phyloP scores from a whole-genome alignment of 2,329 filamentous ascomycete genomes.

The Beauveria varroae region DNA sequence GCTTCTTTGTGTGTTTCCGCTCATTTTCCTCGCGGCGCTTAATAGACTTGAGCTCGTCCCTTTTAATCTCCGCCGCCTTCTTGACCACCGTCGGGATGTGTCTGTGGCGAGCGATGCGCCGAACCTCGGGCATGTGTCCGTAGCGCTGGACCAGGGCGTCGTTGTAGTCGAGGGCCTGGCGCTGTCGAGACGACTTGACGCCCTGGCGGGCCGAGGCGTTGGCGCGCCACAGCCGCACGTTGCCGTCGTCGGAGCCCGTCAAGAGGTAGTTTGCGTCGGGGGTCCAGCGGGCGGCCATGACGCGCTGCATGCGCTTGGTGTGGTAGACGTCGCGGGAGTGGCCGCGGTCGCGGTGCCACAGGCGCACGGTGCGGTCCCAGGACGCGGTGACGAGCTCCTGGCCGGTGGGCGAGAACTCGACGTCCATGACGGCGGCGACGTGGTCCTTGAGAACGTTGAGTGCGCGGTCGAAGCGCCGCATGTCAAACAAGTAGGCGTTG shows the following conservation, averaged over 20 bases:
- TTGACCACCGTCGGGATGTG: conserved; percentile 90
- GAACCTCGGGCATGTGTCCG: conserved; percentile 93
- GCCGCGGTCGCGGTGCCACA: conserved; percentile 75
- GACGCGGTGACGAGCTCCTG: conserved; percentile 87
- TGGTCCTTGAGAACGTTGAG: conserved; percentile 87
- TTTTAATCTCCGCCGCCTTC: conserved; percentile 94
- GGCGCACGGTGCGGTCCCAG: conserved; percentile 75
- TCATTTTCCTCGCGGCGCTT: conserved; percentile 93
- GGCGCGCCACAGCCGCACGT: conserved; percentile 78
- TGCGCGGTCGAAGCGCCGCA: conserved; percentile 80
- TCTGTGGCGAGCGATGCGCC: conserved; percentile 81
- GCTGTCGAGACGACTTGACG: conserved; percentile 75
- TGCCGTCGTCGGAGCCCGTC: conserved; percentile 88
- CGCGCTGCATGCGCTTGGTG: conserved; percentile 95
- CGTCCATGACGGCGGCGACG: conserved; percentile 87
- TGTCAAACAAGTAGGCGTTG: conserved; percentile 83
- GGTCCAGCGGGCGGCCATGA: conserved; percentile 78
- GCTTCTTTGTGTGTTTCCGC: conserved; percentile 81
- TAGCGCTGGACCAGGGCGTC: conserved; percentile 75
- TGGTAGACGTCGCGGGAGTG: conserved; percentile 92
- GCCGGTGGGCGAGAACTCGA: conserved; percentile 90
- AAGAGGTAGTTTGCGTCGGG: conserved; percentile 86
- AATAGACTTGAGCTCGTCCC: conserved; percentile 76
- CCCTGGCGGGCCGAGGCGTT: conserved; percentile 77
- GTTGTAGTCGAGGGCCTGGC: conserved; percentile 88